phyloP scores from a whole-genome alignment of 768 basidiomycete species.

The Lentinula aciculospora region DNA sequence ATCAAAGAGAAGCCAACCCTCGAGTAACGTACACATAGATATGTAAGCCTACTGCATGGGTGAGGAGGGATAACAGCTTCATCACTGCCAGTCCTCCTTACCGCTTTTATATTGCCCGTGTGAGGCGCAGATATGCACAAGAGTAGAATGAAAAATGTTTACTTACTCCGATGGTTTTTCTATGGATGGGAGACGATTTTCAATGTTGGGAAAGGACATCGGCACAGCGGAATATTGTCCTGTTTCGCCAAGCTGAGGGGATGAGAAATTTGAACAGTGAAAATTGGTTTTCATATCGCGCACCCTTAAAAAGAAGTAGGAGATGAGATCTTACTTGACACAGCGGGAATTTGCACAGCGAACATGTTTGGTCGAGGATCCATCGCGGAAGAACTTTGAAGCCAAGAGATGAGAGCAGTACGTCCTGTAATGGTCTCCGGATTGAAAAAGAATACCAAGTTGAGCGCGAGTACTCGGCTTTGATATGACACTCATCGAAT shows the following conservation, averaged over 20 bases:
- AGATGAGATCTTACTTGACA: not conserved
- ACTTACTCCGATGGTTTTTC: not conserved
- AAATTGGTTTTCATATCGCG: too few species aligned
- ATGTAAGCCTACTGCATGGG: not conserved
- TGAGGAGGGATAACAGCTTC: not conserved
- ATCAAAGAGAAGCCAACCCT: not conserved
- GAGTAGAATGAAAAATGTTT: not conserved
- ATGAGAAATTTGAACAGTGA: too few species aligned
- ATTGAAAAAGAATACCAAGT: not conserved
- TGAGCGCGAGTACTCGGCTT: not conserved
- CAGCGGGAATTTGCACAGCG: not conserved
- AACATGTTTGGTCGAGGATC: not conserved
- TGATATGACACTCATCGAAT: not conserved
- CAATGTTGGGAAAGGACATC: too few species aligned
- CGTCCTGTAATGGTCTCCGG: not conserved
- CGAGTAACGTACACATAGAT: conserved; percentile 1
- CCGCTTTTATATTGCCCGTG: not conserved
- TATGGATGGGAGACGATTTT: not conserved
- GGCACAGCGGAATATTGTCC: too few species aligned
- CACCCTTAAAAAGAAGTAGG: not conserved
- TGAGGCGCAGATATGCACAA: not conserved
- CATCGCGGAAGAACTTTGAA: not conserved
- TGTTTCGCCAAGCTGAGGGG: too few species aligned
- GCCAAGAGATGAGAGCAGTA: not conserved
- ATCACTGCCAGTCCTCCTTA: too few species aligned